These are phyloP conservation scores for Teunomyces lycoperdinae DNA, from an alignment of 805 yeast genomes.

Conservation along the genomic window DNA sequence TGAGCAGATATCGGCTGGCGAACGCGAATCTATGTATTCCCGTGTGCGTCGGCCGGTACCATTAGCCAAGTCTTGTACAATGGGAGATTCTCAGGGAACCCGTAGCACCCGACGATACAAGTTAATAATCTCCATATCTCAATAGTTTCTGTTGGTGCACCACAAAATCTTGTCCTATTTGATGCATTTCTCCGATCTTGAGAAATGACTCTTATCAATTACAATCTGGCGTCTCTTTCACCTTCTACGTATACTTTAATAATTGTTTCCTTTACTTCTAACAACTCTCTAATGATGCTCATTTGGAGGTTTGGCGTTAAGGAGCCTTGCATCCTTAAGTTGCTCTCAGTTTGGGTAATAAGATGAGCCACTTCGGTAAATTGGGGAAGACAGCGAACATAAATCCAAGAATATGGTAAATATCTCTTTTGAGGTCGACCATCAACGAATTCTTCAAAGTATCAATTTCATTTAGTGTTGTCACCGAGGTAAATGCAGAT, in stretches of 20 bases:
- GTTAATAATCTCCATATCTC: slow-evolving; percentile 53
- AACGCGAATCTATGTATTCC: slow-evolving; percentile 39
- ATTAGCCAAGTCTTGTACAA: slow-evolving; percentile 48
- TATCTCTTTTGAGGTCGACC: slow-evolving; percentile 35
- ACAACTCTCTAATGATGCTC: slow-evolving; percentile 30
- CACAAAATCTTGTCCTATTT: slow-evolving; percentile 34
- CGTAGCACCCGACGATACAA: slow-evolving; percentile 54
- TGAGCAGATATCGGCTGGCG: slow-evolving; percentile 55
- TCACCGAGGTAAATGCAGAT: slow-evolving; percentile 21
- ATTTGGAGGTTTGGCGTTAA: slow-evolving; percentile 14
- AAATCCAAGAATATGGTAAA: slow-evolving; percentile 65
- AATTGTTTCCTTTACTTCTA: slow-evolving; percentile 31
- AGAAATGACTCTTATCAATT: slow-evolving; percentile 12
- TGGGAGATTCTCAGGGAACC: slow-evolving; percentile 42
- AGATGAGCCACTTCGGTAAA: slow-evolving; percentile 47
- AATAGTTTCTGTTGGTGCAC: slow-evolving; percentile 52
- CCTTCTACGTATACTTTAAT: slow-evolving; percentile 20
- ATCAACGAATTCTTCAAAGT: not conserved
- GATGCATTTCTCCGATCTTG: slow-evolving; percentile 15
- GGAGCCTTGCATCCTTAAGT: slow-evolving; percentile 8
- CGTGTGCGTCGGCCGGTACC: slow-evolving; percentile 38
- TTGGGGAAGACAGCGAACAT: slow-evolving; percentile 56
- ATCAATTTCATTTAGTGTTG: slow-evolving; percentile 11
- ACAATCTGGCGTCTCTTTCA: slow-evolving; percentile 23
- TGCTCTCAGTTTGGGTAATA: slow-evolving; percentile 26